Percentiles rank a stretch among this genome's conserved stretches.
phyloP scores from a whole-genome alignment of 495 filamentous ascomycete genomes.

The Aspergillus nanangensis region DNA sequence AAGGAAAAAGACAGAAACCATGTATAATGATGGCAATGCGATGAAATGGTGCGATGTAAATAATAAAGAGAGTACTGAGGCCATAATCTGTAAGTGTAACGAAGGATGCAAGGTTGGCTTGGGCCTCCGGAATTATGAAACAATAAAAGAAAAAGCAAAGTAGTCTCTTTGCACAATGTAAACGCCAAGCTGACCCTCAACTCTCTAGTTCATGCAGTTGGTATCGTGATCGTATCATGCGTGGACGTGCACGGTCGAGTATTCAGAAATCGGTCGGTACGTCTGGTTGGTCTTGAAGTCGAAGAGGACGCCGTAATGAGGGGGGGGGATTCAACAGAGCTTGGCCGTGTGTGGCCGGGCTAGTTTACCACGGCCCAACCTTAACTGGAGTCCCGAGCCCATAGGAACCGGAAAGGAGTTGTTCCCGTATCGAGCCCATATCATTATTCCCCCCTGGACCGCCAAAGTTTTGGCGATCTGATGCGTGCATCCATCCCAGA shows the following conservation, averaged over 20 bases:
- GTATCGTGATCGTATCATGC: slow-evolving; percentile 46
- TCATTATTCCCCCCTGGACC: slow-evolving; percentile 40
- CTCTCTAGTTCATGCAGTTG: slow-evolving; percentile 45
- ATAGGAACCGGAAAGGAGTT: slow-evolving; percentile 75
- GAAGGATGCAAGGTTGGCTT: slow-evolving; percentile 3
- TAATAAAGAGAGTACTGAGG: slow-evolving; percentile 5
- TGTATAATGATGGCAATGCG: slow-evolving; percentile 1
- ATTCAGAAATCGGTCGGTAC: slow-evolving; percentile 20
- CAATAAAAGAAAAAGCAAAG: slow-evolving; percentile 12
- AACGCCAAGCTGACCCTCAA: slow-evolving; percentile 42
- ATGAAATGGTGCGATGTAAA: slow-evolving; percentile 2
- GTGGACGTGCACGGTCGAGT: slow-evolving; percentile 32
- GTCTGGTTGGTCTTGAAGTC: slow-evolving; percentile 11
- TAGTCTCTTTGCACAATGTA: slow-evolving; percentile 34
- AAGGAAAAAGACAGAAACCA: slow-evolving; percentile 5
- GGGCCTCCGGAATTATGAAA: slow-evolving; percentile 12
- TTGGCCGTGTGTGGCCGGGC: slow-evolving; percentile 2
- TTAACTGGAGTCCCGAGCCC: slow-evolving; percentile 63
- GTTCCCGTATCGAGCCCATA: slow-evolving; percentile 66
- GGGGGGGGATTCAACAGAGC: slow-evolving; percentile 11
- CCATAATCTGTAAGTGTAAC: slow-evolving; percentile 10
- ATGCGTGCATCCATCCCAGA: slow-evolving; percentile 70
- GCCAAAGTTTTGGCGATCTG: slow-evolving; percentile 41
- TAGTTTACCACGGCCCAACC: slow-evolving; percentile 64
- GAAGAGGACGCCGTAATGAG: slow-evolving; percentile 9